phyloP scores from a whole-genome alignment of 148 eudicot genomes.

The Limonium bicolor region DNA sequence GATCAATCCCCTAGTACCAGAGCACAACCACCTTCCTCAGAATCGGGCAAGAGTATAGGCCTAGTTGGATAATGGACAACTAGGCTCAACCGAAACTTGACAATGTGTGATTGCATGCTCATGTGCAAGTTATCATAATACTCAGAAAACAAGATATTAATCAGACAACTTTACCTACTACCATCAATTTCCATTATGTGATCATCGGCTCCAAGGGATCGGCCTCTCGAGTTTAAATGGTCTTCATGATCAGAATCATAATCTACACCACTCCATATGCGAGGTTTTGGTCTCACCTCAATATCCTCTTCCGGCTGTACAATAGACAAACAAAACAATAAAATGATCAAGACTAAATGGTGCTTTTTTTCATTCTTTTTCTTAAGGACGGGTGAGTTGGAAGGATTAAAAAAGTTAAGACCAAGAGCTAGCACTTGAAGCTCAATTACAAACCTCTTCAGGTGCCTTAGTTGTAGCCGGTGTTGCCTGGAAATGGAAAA shows the following conservation, averaged over 20 bases:
- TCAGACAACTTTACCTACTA: slow-evolving; percentile 12
- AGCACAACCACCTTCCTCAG: too few relatives aligned
- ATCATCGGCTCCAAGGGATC: slow-evolving; percentile 11
- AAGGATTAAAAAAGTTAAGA: too few relatives aligned
- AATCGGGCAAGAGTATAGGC: too few relatives aligned
- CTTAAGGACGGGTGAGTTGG: too few relatives aligned
- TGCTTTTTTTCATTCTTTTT: too few relatives aligned
- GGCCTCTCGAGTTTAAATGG: slow-evolving; percentile 17
- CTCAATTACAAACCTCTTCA: slow-evolving; percentile 38
- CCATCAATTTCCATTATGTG: slow-evolving; percentile 2
- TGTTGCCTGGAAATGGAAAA: slow-evolving; percentile 51
- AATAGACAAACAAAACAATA: slow-evolving; percentile 1
- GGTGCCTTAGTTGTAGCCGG: slow-evolving; percentile 46
- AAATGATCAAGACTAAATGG: slow-evolving; percentile 1
- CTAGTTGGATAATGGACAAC: too few relatives aligned
- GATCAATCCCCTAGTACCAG: too few relatives aligned
- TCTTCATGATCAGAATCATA: slow-evolving; percentile 68
- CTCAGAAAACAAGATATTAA: too few relatives aligned
- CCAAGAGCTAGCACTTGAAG: background rate
- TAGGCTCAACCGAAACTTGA: too few relatives aligned
- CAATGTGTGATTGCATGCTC: too few relatives aligned
- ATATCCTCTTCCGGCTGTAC: slow-evolving; percentile 41
- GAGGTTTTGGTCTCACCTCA: slow-evolving; percentile 50
- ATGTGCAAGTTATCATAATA: too few relatives aligned
- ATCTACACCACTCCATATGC: slow-evolving; percentile 59